These are phyloP conservation scores for Striga asiatica DNA, from an alignment of 257 asterid genomes.

Conservation along the genomic window DNA sequence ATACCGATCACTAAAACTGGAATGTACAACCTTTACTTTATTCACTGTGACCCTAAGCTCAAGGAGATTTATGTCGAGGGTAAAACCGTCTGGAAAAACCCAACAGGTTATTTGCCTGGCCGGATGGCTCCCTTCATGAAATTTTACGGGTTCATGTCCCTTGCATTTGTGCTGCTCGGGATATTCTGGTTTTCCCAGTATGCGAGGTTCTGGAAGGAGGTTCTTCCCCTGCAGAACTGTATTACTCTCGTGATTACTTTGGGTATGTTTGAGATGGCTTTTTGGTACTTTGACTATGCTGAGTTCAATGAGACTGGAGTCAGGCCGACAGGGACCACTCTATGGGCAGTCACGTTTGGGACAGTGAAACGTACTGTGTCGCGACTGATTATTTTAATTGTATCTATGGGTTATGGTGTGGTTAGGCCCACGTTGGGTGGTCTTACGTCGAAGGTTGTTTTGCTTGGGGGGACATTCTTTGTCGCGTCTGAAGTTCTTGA, in stretches of 20 bases:
- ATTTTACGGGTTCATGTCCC: conserved; percentile 81
- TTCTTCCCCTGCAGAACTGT: conserved; percentile 79
- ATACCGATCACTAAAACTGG: conserved; percentile 75
- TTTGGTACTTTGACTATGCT: conserved; percentile 93
- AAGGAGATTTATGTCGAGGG: conserved; percentile 64
- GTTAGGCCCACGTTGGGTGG: conserved; percentile 96
- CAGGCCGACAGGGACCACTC: conserved; percentile 78
- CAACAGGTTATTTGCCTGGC: conserved; percentile 88
- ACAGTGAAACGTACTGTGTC: conserved; percentile 81
- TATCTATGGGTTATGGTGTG: conserved; percentile 97
- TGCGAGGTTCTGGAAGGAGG: conserved; percentile 87
- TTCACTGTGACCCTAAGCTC: conserved; percentile 77
- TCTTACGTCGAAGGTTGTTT: conserved; percentile 77
- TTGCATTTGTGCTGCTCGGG: conserved; percentile 75
- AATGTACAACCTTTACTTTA: conserved; percentile 87
- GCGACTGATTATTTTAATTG: conserved; percentile 64
- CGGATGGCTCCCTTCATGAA: conserved; percentile 97
- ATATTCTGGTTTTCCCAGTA: conserved; percentile 92
- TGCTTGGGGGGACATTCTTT: conserved; percentile 88
- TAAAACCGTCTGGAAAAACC: conserved; percentile 91
- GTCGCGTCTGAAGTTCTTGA: conserved; percentile 83
- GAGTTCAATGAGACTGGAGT: conserved; percentile 81
- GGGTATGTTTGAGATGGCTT: conserved; percentile 90
- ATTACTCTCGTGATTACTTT: conserved; percentile 76
- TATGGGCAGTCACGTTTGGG: conserved; percentile 96